Evolutionary conservation across 2,329 filamentous ascomycete species (phyloP), one percentile per base, ranked within the genome.

Genomic region (Westerdykella sp.): DNA sequence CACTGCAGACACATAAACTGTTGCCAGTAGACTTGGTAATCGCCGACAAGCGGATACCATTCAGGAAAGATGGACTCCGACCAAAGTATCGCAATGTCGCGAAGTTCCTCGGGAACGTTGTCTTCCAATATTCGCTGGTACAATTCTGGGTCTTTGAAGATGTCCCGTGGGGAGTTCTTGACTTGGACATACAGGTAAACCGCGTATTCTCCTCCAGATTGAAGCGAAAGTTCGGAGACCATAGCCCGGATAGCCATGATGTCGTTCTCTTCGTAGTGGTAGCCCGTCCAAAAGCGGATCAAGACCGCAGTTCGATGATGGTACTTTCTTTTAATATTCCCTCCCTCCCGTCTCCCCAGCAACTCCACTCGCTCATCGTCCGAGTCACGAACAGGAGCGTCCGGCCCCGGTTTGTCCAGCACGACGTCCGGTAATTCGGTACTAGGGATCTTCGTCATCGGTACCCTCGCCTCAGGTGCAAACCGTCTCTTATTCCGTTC

Each of bases 1-100:
- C 83, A 83, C 60, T 89, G 85, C 2, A 89, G 74, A 5, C 84
- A 83, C 52, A 87, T 74, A 73, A 83, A 87, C 56, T 87, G 83
- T 23, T 71, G 66, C 69, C 70, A 74, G 55, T 73, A 73, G 7
- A 73, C 70, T 44, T 73, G 67, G 68, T 69, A 73, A 45, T 73
- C 70, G 31, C 62, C 67, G 32, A 75, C 65, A n/a, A 70, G 60
- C 2, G 72, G 72, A 49, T 75, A 76, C 68, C 70, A 72, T 13
- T 56, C 73, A 59, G 67, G 60, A 47, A 70, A 69, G 10, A 73
- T 67, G 15, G 66, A 57, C 46, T 86, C 83, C 51, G 83, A 86
- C 84, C 84, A 90, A 3, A 90, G 74, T 13, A 87, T 73, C 2
- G 83, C 79, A 48, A 89, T 86, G 47, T 78, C 76, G 45, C 77